Evolutionary conservation across 2,329 filamentous ascomycete species (phyloP).

Genomic region (Ophiostoma novo-ulmi): DNA sequence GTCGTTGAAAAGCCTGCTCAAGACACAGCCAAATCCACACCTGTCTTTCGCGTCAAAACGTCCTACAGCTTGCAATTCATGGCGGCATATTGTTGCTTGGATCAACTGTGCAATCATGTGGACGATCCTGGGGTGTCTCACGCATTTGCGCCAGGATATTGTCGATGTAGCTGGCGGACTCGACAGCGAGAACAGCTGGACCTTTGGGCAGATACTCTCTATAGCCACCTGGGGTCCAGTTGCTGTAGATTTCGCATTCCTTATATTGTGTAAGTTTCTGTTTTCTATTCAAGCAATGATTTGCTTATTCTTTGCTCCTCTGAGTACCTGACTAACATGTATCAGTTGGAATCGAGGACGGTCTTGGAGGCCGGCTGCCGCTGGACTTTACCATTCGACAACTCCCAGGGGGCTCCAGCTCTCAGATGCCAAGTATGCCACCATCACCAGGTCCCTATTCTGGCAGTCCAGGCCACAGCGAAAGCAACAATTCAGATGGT

Average conservation of each 20-base stretch:
- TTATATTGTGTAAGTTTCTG: neutral
- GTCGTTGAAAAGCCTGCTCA: neutral
- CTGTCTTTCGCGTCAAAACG: neutral
- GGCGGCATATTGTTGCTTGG: constrained; percentile 22
- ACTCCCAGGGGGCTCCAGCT: neutral
- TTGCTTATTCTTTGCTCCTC: neutral
- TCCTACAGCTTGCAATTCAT: constrained; percentile 11
- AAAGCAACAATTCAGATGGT: neutral
- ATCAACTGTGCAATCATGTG: constrained; percentile 24
- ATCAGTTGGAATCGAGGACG: neutral
- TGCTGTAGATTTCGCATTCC: neutral
- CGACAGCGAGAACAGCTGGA: constrained; percentile 22
- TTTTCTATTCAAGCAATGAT: neutral
- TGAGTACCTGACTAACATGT: neutral
- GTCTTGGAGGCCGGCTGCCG: neutral
- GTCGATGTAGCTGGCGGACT: constrained; percentile 20
- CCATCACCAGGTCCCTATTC: neutral
- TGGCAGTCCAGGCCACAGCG: neutral
- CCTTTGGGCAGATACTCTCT: constrained; percentile 27
- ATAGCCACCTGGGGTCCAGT: constrained; percentile 17
- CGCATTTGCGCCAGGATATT: constrained; percentile 11
- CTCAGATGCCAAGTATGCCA: neutral
- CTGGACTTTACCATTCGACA: neutral
- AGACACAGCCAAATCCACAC: neutral
- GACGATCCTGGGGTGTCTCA: constrained; percentile 21